These are phyloP conservation scores for Alternaria infectoria DNA, from an alignment of 2,329 filamentous ascomycete species.

Conservation along the genomic window DNA sequence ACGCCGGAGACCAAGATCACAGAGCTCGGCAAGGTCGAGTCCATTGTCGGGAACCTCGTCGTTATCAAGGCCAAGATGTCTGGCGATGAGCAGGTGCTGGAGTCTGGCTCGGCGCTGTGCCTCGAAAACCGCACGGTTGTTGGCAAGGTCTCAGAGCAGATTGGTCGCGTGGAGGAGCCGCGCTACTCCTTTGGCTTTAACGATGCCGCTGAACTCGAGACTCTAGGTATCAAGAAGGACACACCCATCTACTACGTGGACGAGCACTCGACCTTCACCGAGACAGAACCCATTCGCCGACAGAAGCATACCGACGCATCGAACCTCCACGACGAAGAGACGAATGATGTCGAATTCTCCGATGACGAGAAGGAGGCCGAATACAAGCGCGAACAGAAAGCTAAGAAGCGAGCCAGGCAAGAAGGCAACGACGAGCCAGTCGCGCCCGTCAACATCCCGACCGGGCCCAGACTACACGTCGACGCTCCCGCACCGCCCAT, in stretches of 20 bases:
- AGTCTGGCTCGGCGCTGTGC: constrained; percentile 83
- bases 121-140: constrained; percentile 76
- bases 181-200: constrained; percentile 83
- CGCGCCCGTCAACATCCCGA: constrained; percentile 24
- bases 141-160: constrained; percentile 81
- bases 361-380: constrained; percentile 94
- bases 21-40: constrained; percentile 75
- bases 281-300: constrained; percentile 79
- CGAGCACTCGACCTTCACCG: constrained; percentile 80
- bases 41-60: constrained; percentile 77
- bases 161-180: constrained; percentile 85
- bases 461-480: constrained; percentile 25
- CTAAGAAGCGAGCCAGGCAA: constrained; percentile 59
- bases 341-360: constrained; percentile 92
- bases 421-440: constrained; percentile 34
- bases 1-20: constrained; percentile 78
- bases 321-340: constrained; percentile 93
- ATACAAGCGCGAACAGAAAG: constrained; percentile 66
- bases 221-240: constrained; percentile 71
- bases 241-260: constrained; percentile 80
- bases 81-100: constrained; percentile 84
- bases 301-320: constrained; percentile 92
- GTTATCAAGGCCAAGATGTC: constrained; percentile 80
- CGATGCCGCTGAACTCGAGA: constrained; percentile 69
- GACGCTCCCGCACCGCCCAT: constrained; percentile 22